Evolutionary conservation across 306 rosid species (phyloP), one percentile per base, ranked within the genome.

Genomic region (Canavalia ensiformis): DNA sequence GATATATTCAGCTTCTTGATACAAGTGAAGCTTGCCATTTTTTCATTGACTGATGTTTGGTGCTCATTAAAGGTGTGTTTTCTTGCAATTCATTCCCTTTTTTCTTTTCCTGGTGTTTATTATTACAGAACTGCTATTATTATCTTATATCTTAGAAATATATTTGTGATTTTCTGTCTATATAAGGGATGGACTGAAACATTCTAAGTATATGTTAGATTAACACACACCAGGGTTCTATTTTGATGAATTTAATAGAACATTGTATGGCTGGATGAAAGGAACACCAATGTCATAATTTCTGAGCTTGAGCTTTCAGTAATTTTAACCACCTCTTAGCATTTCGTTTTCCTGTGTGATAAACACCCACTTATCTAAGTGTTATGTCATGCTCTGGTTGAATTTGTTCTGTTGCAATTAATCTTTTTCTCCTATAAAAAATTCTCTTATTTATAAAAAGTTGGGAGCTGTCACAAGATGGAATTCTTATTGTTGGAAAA

Each of bases 1-100:
- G 96, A 93, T 56, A 93, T 95, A 83, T 95, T 95, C 89, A 93
- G 91, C 90, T 95, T 95, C 88, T 86, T 93, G 86, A 88, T 95
- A 82, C 94, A 93, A 91, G 93, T 91, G 92, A 95, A 93, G 92
- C 94, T 95, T 84, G 93, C 96, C 37, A 79, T 88, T 60, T 90
- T 89, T 72, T 89, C 98, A 12, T 87, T 95, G 90, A 90, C 94
- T 68, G 83, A 93, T 75, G 89, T 90, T 59, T 95, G 99, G 99
- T 37, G 92, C 91, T 88, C 89, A 50, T 82, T 95, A 86, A 95
- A 95, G 97, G 99, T 95, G 81, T 51, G 89, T 13, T 86, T 77
- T 72, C 81, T 79, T 42, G 75, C n/a, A 37, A 12, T 62, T 52
- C 58, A 63, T 31, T 75, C 51, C 62, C 45, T 8, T 35, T 52